Evolutionary conservation across 2,329 filamentous ascomycete genomes (phyloP).

Genomic region (Fusarium staphyleae): DNA sequence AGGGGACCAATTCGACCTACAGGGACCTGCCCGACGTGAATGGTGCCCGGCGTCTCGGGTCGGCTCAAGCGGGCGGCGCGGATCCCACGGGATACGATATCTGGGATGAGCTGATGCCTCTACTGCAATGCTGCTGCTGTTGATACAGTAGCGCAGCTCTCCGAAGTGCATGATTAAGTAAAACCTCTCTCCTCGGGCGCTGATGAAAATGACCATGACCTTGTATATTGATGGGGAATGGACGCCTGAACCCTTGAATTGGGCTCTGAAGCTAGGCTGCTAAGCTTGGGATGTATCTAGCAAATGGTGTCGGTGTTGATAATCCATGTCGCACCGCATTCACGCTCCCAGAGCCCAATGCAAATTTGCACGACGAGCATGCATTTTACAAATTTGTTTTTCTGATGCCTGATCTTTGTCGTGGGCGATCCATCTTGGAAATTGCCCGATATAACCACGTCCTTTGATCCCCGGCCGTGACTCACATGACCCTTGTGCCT

Average conservation of each 20-base stretch:
- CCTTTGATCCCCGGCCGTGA: neutral
- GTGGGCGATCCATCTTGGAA: neutral
- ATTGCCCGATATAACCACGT: constrained; percentile 1
- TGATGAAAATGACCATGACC: constrained; percentile 28
- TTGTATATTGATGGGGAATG: constrained; percentile 27
- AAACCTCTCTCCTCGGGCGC: constrained; percentile 20
- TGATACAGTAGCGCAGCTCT: neutral
- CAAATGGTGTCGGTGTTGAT: neutral
- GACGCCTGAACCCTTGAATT: constrained; percentile 38
- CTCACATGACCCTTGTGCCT: constrained; percentile 6
- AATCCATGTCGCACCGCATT: neutral
- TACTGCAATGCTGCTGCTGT: neutral
- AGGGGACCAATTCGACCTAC: constrained; percentile 9
- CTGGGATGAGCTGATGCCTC: neutral
- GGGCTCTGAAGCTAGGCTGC: constrained; percentile 20
- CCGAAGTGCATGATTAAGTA: neutral
- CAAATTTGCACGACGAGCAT: neutral
- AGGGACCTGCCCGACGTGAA: constrained; percentile 9
- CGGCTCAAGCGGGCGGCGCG: constrained; percentile 23
- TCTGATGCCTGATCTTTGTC: constrained; percentile 10
- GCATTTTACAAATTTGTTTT: neutral
- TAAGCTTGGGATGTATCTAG: constrained; percentile 1
- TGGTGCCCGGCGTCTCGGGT: constrained; percentile 35
- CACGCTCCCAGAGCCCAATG: neutral
- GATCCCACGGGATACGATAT: constrained; percentile 22